Evolutionary conservation across 139 green algal species (phyloP).

Genomic region (Medakamo hakoo): DNA sequence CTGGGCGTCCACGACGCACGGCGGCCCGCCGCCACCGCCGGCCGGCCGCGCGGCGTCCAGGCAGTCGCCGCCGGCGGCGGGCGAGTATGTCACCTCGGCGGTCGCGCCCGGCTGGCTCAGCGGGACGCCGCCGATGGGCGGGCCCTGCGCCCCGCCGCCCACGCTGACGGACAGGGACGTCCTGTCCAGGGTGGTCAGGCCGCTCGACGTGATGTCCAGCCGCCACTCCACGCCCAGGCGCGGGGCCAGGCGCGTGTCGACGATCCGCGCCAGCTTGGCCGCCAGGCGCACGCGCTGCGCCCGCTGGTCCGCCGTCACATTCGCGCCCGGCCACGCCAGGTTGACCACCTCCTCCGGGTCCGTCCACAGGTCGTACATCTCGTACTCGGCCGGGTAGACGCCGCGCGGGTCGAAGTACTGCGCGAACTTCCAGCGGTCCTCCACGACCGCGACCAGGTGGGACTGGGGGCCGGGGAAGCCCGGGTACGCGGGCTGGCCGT

Average conservation of each 20-base stretch:
- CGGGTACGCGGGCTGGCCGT: conserved; percentile 2
- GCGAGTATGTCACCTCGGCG: background rate
- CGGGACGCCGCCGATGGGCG: background rate
- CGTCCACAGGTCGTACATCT: conserved; percentile 4
- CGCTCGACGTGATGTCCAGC: background rate
- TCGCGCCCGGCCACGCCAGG: background rate
- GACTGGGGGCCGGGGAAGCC: background rate
- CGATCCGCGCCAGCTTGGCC: background rate
- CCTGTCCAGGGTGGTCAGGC: background rate
- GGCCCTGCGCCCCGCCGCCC: background rate
- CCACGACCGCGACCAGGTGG: conserved; percentile 1
- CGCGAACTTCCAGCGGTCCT: conserved; percentile 4
- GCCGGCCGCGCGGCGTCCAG: background rate
- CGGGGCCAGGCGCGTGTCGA: background rate
- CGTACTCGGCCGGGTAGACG: background rate
- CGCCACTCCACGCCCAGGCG: background rate
- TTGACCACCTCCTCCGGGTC: conserved; percentile 5
- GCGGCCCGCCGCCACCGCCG: too few species aligned
- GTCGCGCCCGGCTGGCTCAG: background rate
- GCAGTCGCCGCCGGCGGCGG: background rate
- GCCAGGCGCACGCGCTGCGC: background rate
- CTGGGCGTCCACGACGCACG: background rate
- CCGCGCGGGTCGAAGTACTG: conserved; percentile 3
- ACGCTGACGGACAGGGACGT: background rate
- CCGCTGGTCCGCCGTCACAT: background rate